These are phyloP conservation scores for Pyricularia sp. DNA, from an alignment of 2,329 filamentous ascomycete species.

Conservation along the genomic window DNA sequence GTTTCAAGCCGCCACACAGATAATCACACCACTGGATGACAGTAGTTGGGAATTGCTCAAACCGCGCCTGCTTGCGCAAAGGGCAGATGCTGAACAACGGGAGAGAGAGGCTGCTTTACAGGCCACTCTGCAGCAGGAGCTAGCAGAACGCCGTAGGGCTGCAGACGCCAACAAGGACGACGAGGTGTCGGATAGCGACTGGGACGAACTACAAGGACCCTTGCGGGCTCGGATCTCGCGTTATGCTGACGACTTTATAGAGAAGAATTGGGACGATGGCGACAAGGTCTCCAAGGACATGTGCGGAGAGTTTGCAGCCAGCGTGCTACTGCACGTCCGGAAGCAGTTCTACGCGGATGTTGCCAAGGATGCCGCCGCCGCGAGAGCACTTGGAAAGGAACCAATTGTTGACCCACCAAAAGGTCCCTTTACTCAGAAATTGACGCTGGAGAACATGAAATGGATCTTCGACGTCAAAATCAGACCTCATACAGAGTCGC, in stretches of 20 bases:
- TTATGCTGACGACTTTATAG: slow-evolving; percentile 59
- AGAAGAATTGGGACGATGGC: slow-evolving; percentile 50
- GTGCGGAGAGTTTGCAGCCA: slow-evolving; percentile 55
- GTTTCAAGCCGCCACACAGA: slow-evolving; percentile 61
- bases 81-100: slow-evolving; percentile 48
- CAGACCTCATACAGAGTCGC: slow-evolving; percentile 52
- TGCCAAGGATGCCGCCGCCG: slow-evolving; percentile 35
- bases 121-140: slow-evolving; percentile 7
- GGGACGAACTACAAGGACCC: slow-evolving; percentile 57
- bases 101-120: slow-evolving; percentile 27
- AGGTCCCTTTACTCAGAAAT: slow-evolving; percentile 43
- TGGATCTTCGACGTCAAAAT: slow-evolving; percentile 72
- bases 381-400: slow-evolving; percentile 30
- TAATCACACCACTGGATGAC: slow-evolving; percentile 54
- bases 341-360: slow-evolving; percentile 52
- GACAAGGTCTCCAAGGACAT: slow-evolving; percentile 49
- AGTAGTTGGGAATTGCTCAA: slow-evolving; percentile 56
- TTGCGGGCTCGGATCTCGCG: slow-evolving; percentile 50
- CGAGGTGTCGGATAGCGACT: slow-evolving; percentile 52
- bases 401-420: slow-evolving; percentile 34
- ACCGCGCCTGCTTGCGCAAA: slow-evolving; percentile 53
- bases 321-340: slow-evolving; percentile 55
- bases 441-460: slow-evolving; percentile 76
- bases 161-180: slow-evolving; percentile 31
- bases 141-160: slow-evolving; percentile 9